These are phyloP conservation scores for Emmonsia crescens DNA, from an alignment of 2,329 filamentous ascomycete genomes.

Conservation along the genomic window DNA sequence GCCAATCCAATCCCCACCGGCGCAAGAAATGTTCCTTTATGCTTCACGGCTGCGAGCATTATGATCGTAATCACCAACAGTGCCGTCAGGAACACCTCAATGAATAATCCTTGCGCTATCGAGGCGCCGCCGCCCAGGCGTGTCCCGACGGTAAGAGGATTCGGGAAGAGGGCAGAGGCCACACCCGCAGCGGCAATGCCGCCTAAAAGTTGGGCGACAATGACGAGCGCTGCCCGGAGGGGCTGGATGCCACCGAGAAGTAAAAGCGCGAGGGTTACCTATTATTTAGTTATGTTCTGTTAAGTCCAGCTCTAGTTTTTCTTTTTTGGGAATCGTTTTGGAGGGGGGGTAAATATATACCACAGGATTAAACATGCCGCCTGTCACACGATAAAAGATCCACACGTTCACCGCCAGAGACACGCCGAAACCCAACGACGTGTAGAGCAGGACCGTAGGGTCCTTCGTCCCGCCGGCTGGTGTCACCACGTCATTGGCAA, in stretches of 20 bases:
- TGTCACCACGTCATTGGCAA: constrained; percentile 31
- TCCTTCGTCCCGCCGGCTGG: constrained; percentile 24
- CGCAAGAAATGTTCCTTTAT: constrained; percentile 59
- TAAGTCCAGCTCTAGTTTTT: not conserved
- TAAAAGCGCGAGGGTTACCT: constrained; percentile 50
- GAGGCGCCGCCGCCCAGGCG: constrained; percentile 42
- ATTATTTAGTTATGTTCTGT: not conserved
- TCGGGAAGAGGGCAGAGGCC: constrained; percentile 48
- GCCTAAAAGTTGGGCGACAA: constrained; percentile 48
- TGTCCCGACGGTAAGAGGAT: constrained; percentile 46
- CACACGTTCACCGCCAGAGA: constrained; percentile 44
- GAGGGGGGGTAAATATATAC: constrained; percentile 21
- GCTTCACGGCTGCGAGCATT: constrained; percentile 63
- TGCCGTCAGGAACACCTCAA: constrained; percentile 56
- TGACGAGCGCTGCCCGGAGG: constrained; percentile 41
- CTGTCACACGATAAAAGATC: constrained; percentile 44
- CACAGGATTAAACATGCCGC: constrained; percentile 42
- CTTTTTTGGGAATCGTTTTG: not conserved
- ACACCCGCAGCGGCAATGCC: constrained; percentile 50
- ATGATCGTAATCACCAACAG: constrained; percentile 55
- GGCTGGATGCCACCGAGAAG: constrained; percentile 48
- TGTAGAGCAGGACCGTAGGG: constrained; percentile 31
- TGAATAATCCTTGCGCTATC: constrained; percentile 50
- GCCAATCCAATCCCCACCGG: constrained; percentile 62
- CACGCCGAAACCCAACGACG: constrained; percentile 36